phyloP scores from a whole-genome alignment of 805 yeast species.

The Candida sonorensis region DNA sequence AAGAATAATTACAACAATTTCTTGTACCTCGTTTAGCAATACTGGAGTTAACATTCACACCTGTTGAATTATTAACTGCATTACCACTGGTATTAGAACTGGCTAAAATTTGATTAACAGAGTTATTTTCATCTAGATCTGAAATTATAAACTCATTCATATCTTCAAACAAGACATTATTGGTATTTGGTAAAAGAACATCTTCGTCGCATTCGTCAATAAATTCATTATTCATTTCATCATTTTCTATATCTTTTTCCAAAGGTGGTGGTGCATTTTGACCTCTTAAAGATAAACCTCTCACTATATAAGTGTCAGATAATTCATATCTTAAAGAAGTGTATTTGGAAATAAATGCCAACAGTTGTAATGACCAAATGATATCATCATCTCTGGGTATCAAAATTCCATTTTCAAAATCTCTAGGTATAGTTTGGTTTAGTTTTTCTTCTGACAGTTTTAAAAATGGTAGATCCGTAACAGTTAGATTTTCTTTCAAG shows the following conservation, averaged over 20 bases:
- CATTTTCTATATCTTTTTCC: constrained; percentile 22
- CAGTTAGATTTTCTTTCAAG: constrained; percentile 15
- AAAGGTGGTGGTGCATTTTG: constrained; percentile 27
- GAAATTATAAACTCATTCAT: constrained; percentile 17
- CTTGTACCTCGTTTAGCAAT: too few relatives aligned
- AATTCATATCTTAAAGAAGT: constrained; percentile 67
- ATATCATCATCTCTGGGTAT: constrained; percentile 91
- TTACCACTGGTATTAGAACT: too few relatives aligned
- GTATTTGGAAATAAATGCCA: constrained; percentile 92
- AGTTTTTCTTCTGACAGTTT: constrained; percentile 15
- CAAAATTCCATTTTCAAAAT: constrained; percentile 61
- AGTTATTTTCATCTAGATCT: constrained; percentile 1
- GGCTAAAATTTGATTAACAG: too few relatives aligned
- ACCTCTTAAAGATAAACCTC: constrained; percentile 53
- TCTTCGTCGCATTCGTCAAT: constrained; percentile 15
- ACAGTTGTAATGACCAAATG: constrained; percentile 83
- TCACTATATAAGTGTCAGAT: constrained; percentile 70
- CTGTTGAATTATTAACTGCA: too few relatives aligned
- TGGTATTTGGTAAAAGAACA: too few relatives aligned
- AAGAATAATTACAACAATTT: too few relatives aligned
- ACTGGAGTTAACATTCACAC: too few relatives aligned
- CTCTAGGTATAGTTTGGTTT: constrained; percentile 37
- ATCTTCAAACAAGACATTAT: constrained; percentile 38
- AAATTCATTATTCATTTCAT: constrained; percentile 19
- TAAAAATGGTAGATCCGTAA: constrained; percentile 15